Conservation (phyloP, 73 alveolate species). For the Halteria grandinella region DNA sequence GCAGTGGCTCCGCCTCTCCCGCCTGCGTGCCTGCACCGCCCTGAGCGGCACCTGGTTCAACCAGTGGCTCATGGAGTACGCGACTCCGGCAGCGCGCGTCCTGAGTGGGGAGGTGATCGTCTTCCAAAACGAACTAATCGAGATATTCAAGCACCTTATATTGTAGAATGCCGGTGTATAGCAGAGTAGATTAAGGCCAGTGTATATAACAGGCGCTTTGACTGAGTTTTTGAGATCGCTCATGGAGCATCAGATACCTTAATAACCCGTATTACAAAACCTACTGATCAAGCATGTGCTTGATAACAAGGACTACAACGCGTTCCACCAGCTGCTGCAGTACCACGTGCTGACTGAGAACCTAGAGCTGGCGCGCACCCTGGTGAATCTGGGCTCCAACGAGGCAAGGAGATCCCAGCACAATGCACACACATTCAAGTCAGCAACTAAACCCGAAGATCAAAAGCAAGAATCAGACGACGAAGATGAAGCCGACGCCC, state of each 20-base stretch:
- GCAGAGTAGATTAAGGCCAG: no score
- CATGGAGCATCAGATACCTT: conserved; percentile 37
- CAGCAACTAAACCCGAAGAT: no score
- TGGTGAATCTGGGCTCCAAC: conserved; percentile 4
- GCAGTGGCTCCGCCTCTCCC: conserved; percentile 13
- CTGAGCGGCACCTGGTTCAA: neutral
- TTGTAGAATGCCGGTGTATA: no score
- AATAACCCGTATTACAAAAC: conserved; percentile 10
- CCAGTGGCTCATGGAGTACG: conserved; percentile 15
- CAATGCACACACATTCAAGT: no score
- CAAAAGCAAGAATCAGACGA: no score
- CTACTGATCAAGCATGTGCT: conserved; percentile 21
- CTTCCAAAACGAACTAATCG: conserved; percentile 41
- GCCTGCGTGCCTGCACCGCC: conserved; percentile 48
- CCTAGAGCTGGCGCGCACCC: conserved; percentile 35
- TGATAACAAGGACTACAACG: conserved; percentile 13
- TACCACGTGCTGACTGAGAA: conserved; percentile 50
- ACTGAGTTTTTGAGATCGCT: no score
- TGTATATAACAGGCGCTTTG: no score
- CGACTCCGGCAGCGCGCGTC: conserved; percentile 45
- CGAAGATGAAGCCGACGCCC: no score
- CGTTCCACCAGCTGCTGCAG: conserved; percentile 20
- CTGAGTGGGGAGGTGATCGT: conserved; percentile 44
- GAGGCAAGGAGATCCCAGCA: neutral
- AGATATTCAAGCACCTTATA: conserved; percentile 17